Base-by-base conservation (phyloP, 306 rosid genomes). In the Cucurbita moschata region DNA sequence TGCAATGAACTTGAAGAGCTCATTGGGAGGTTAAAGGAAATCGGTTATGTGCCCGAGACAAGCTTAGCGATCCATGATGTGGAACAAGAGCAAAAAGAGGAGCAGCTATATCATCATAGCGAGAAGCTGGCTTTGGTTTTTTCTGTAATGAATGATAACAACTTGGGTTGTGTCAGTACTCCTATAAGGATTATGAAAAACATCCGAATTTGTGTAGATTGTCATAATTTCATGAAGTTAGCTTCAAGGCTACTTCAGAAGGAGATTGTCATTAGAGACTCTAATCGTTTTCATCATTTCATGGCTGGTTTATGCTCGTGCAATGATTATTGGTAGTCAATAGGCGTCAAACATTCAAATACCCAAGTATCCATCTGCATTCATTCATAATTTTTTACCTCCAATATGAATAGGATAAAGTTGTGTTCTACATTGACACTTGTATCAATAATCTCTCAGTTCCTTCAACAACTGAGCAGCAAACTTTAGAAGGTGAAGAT, bases 191-290 rank as follows among this genome's bases (percentile, higher is more conserved):
- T 93, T 76, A 88, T 88, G 80, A 93, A 93, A 88, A 92, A 93
- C 79, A 93, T 90, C 61, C 90, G 93, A 52, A 89, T 93, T 58
- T 93, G 98, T 64, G 94, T 88, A 46, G 97, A 90, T 69, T 93
- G 98, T 82, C 97, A 90, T 63, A 86, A 87, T 78, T 93, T 93
- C 82, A 93, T 93, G 94, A 90, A 88, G 77, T 76, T 90, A 75
- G 87, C 93, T 13, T 88, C 98, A 59, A 72, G 76, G 77, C 79
- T 80, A 18, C 79, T 85, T 67, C 79, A 81, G 59, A 88, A 86
- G 83, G 91, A 86, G 81, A 92, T 90, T 74, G 75, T 88, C 74
- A 87, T 92, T 60, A 88, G 98, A 85, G 98, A 92, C 80, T 86
- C 96, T 26, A 92, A 87, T 78, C 96, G 96, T 8, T 92, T 92